A percentile compares a stretch with the other conserved stretches of the same genome.
Conservation (phyloP, 176 grass and related monocot species). For the Melocanna baccifera region DNA sequence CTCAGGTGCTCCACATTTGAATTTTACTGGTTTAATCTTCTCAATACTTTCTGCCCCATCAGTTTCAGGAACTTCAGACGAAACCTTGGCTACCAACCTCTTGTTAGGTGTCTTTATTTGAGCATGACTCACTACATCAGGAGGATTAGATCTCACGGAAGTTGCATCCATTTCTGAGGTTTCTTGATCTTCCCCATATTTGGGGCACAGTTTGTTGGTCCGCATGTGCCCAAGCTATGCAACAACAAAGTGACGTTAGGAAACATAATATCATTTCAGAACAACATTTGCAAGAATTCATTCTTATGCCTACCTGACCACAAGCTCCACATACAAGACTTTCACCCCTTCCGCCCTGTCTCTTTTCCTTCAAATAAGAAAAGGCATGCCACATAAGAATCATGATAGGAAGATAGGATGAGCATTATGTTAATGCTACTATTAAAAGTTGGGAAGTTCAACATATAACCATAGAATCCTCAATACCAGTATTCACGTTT, state of each 20-base stretch:
- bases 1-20: conserved; percentile 75
- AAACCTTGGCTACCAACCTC: conserved; percentile 68
- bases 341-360: conserved; percentile 61
- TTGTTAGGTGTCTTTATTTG: conserved; percentile 65
- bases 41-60: conserved; percentile 58
- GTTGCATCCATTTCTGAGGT: conserved; percentile 55
- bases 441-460: conserved; percentile 22
- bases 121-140: conserved; percentile 44
- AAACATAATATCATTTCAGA: conserved; percentile 13
- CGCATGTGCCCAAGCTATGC: conserved; percentile 91
- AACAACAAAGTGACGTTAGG: conserved; percentile 17
- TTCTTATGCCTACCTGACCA: conserved; percentile 59
- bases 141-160: conserved; percentile 52
- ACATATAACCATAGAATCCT: conserved; percentile 18
- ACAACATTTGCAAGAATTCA: neutral
- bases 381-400: conserved; percentile 36
- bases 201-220: conserved; percentile 93
- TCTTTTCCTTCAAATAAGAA: conserved; percentile 80
- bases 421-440: conserved; percentile 21
- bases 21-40: conserved; percentile 82
- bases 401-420: conserved; percentile 15
- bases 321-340: conserved; percentile 91
- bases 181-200: conserved; percentile 83
- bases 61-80: conserved; percentile 49
- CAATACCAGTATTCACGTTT: neutral